Evolutionary conservation across 495 filamentous ascomycete genomes (phyloP).

Genomic region (Poronia punctata): DNA sequence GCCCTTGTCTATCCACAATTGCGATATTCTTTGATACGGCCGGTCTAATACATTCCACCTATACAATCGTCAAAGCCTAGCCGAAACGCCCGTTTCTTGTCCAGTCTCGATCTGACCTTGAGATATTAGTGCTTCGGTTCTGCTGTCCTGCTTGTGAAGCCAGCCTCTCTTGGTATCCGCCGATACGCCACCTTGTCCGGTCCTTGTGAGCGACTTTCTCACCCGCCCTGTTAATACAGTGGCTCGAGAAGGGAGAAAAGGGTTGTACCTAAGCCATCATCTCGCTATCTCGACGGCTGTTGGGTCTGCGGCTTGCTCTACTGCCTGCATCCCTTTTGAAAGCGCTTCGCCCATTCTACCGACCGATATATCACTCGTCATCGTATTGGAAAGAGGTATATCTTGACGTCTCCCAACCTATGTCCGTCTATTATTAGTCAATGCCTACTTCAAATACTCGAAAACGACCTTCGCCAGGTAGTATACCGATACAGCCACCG

Average conservation of each 20-base stretch:
- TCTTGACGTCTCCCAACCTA: conserved; percentile 19
- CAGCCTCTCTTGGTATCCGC: conserved; percentile 6
- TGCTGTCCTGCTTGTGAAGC: too few species aligned
- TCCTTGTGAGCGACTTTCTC: neutral
- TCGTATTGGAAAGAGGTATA: too few species aligned
- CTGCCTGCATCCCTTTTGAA: neutral
- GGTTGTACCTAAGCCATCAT: neutral
- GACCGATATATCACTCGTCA: too few species aligned
- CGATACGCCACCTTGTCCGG: neutral
- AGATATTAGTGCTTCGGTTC: too few species aligned
- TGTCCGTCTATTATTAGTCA: conserved; percentile 28
- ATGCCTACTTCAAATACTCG: conserved; percentile 50
- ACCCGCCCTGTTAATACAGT: too few species aligned
- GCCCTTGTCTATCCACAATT: conserved; percentile 3
- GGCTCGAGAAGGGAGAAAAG: too few species aligned
- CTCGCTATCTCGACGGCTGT: neutral
- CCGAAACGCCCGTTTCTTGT: too few species aligned
- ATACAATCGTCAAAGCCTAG: too few species aligned
- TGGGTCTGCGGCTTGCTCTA: neutral
- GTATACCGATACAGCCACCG: conserved; percentile 42
- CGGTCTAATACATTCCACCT: too few species aligned
- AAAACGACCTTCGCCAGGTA: conserved; percentile 71
- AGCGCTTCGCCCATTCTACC: too few species aligned
- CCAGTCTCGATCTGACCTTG: too few species aligned
- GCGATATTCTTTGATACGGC: too few species aligned